phyloP scores from a whole-genome alignment of 1,139 yeast genomes.

The Geotrichum phurueaensis region DNA sequence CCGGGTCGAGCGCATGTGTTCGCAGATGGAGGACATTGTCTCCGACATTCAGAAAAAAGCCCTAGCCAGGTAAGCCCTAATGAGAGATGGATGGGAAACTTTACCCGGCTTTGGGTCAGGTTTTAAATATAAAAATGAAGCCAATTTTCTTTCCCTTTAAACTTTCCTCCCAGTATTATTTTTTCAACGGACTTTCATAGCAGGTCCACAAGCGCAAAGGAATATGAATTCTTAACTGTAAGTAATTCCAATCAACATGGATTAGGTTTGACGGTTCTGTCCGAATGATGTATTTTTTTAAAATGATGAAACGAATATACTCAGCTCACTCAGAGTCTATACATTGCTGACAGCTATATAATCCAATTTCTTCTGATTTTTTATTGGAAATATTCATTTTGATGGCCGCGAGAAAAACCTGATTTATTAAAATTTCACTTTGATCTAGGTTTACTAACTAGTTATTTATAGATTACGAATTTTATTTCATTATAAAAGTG shows the following conservation, averaged over 20 bases:
- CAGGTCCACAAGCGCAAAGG: background rate
- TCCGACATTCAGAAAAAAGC: constrained; percentile 13
- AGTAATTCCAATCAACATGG: background rate
- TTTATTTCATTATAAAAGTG: background rate
- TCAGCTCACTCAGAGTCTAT: constrained; percentile 25
- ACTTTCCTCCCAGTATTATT: background rate
- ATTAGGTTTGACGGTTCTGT: background rate
- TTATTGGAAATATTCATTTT: background rate
- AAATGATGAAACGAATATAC: constrained; percentile 21
- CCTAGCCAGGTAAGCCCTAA: background rate
- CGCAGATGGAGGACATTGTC: constrained; percentile 27
- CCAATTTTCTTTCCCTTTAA: background rate
- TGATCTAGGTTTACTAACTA: background rate
- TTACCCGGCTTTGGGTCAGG: constrained; percentile 8
- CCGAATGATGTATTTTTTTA: background rate
- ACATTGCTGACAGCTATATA: constrained; percentile 15
- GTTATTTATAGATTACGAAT: background rate
- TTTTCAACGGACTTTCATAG: background rate
- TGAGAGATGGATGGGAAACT: background rate
- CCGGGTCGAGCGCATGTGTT: constrained; percentile 27
- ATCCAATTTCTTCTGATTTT: constrained; percentile 3
- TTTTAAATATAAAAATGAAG: background rate
- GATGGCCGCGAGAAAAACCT: background rate
- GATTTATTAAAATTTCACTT: background rate
- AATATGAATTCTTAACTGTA: background rate